These are phyloP conservation scores for Epichloe sp. DNA, from an alignment of 2,329 filamentous ascomycete species.

Conservation along the genomic window DNA sequence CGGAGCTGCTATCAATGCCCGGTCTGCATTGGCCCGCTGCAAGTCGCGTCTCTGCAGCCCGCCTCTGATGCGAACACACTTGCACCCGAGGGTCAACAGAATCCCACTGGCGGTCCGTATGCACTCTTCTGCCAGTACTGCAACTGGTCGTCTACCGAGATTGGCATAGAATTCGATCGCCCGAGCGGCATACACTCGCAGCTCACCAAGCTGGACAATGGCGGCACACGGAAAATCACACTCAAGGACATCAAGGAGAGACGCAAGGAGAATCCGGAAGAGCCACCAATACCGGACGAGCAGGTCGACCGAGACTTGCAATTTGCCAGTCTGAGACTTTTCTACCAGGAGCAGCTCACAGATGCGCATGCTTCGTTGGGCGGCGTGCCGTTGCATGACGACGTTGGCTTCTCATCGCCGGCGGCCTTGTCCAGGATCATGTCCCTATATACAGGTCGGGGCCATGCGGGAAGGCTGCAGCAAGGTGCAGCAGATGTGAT, in stretches of 20 bases:
- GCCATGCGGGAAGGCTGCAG: slow-evolving; percentile 47
- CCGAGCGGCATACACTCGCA: slow-evolving; percentile 77
- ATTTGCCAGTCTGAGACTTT: slow-evolving; percentile 61
- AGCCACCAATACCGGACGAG: slow-evolving; percentile 25
- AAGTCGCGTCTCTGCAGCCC: slow-evolving; percentile 57
- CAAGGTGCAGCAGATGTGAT: slow-evolving; percentile 59
- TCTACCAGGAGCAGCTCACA: slow-evolving; percentile 69
- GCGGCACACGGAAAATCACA: slow-evolving; percentile 37
- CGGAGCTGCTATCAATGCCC: slow-evolving; percentile 95
- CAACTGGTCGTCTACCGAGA: slow-evolving; percentile 82
- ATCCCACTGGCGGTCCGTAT: slow-evolving; percentile 41
- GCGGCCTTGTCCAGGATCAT: slow-evolving; percentile 78
- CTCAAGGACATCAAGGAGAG: slow-evolving; percentile 37
- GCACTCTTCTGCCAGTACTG: slow-evolving; percentile 82
- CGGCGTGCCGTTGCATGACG: slow-evolving; percentile 28
- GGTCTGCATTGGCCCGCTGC: slow-evolving; percentile 68
- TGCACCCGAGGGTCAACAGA: slow-evolving; percentile 23
- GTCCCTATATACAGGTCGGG: slow-evolving; percentile 67
- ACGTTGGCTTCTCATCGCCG: slow-evolving; percentile 55
- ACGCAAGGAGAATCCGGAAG: slow-evolving; percentile 32
- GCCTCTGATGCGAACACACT: slow-evolving; percentile 32
- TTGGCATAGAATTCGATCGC: slow-evolving; percentile 81
- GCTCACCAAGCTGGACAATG: slow-evolving; percentile 56
- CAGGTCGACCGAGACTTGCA: slow-evolving; percentile 52
- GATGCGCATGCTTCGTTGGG: slow-evolving; percentile 41